Evolutionary conservation across 1,284 basidiomycete species (phyloP).

Genomic region (Takashimella tepidaria): DNA sequence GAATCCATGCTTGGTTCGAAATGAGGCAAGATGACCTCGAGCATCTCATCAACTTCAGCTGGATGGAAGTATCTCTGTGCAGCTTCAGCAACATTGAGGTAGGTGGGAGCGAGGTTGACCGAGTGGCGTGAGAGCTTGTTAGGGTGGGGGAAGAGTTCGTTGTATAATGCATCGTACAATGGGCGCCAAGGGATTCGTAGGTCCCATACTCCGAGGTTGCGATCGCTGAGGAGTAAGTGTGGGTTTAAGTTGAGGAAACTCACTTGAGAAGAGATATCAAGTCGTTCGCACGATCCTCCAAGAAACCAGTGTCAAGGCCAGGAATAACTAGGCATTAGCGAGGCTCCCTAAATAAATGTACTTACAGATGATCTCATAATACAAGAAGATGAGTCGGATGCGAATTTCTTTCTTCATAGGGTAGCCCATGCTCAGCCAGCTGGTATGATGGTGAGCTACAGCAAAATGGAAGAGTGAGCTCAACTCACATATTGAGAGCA

Average conservation of each 20-base stretch:
- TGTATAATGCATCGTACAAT: constrained; percentile 69
- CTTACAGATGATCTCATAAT: constrained; percentile 58
- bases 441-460: constrained; percentile 47
- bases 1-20: constrained; percentile 72
- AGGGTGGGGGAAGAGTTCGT: constrained; percentile 77
- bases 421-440: constrained; percentile 77
- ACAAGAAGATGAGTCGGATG: constrained; percentile 70
- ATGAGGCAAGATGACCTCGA: constrained; percentile 58
- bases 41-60: constrained; percentile 82
- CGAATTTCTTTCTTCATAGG: constrained; percentile 75
- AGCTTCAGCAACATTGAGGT: constrained; percentile 78
- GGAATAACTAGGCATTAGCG: constrained; percentile 56
- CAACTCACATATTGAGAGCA: constrained; percentile 64
- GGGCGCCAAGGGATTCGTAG: constrained; percentile 84
- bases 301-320: constrained; percentile 51
- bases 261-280: constrained; percentile 55
- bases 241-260: constrained; percentile 52
- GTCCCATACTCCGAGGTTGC: constrained; percentile 71
- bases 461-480: background rate
- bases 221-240: constrained; percentile 58
- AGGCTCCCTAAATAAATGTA: background rate
- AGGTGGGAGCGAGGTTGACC: constrained; percentile 48
- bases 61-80: constrained; percentile 86
- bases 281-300: constrained; percentile 51
- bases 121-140: constrained; percentile 75